Conservation (phyloP, 495 filamentous ascomycete species). For the Penicillium verhagenii region DNA sequence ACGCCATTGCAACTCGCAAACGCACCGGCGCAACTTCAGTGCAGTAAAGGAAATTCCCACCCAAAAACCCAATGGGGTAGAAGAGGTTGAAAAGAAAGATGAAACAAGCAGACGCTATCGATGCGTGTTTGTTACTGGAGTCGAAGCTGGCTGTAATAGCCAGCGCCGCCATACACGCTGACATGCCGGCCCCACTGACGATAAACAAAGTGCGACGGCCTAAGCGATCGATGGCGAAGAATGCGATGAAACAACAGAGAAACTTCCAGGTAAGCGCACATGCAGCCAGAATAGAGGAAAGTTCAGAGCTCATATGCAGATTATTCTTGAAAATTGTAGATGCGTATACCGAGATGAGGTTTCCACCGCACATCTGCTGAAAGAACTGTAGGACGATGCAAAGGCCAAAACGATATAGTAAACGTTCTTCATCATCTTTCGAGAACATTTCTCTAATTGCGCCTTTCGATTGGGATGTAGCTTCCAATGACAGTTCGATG, state of each 20-base stretch:
- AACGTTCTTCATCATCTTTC: slow-evolving; percentile 22
- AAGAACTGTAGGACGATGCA: slow-evolving; percentile 41
- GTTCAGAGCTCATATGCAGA: slow-evolving; percentile 15
- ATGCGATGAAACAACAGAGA: slow-evolving; percentile 33
- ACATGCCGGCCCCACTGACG: slow-evolving; percentile 44
- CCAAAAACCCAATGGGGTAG: slow-evolving; percentile 58
- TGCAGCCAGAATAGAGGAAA: slow-evolving; percentile 23
- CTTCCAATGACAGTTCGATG: slow-evolving; percentile 38
- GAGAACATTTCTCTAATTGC: slow-evolving; percentile 21
- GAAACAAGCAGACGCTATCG: slow-evolving; percentile 42
- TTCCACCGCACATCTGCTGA: slow-evolving; percentile 31
- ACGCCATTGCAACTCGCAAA: slow-evolving; percentile 52
- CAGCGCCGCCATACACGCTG: slow-evolving; percentile 36
- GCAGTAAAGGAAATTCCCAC: slow-evolving; percentile 57
- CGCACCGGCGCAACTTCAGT: slow-evolving; percentile 55
- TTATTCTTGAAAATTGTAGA: slow-evolving; percentile 29
- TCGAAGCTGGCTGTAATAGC: slow-evolving; percentile 39
- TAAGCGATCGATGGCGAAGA: slow-evolving; percentile 49
- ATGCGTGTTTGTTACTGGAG: slow-evolving; percentile 31
- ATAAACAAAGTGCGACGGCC: slow-evolving; percentile 50
- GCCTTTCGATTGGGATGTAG: slow-evolving; percentile 16
- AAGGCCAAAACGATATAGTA: slow-evolving; percentile 28
- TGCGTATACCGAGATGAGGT: slow-evolving; percentile 27
- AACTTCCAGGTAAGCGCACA: slow-evolving; percentile 48
- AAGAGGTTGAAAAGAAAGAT: slow-evolving; percentile 62